Percentiles rank a stretch among this genome's conserved stretches.
Evolutionary conservation across 371 early-diverging fungal genomes (phyloP).

Genomic region (Mortierella sp.): DNA sequence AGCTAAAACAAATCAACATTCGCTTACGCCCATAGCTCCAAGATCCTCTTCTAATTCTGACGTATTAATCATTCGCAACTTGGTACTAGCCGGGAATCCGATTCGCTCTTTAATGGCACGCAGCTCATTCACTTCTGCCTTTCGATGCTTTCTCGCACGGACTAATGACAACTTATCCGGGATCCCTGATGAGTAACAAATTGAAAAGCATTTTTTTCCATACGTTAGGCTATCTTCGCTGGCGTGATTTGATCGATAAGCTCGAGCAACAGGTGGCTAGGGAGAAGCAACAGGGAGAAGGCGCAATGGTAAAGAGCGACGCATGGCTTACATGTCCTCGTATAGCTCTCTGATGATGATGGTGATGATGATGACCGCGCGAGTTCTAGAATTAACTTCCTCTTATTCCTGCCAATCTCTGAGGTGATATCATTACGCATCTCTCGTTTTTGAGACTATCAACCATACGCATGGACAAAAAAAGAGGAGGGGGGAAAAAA

Average conservation of each 20-base stretch:
- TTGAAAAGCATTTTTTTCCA: background rate
- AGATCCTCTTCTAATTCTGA: constrained; percentile 65
- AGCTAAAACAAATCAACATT: background rate
- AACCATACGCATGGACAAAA: background rate
- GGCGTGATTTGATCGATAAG: background rate
- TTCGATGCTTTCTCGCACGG: constrained; percentile 57
- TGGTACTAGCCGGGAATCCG: constrained; percentile 65
- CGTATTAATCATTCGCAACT: constrained; percentile 54
- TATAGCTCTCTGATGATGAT: background rate
- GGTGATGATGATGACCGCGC: constrained; percentile 7
- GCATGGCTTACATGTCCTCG: constrained; percentile 4
- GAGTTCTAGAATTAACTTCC: constrained; percentile 25
- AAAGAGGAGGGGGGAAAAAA: too few relatives aligned
- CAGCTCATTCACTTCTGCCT: constrained; percentile 58
- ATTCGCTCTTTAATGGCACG: constrained; percentile 58
- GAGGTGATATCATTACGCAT: constrained; percentile 30
- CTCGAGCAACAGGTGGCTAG: background rate
- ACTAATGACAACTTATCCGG: constrained; percentile 51
- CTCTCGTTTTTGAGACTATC: constrained; percentile 39
- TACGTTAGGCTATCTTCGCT: background rate
- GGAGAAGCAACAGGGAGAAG: background rate
- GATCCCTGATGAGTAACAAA: background rate
- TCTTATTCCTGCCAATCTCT: constrained; percentile 24
- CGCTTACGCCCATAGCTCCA: constrained; percentile 61
- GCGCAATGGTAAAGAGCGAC: background rate